phyloP scores from a whole-genome alignment of 2,329 filamentous ascomycete species.

The Alternaria arbusti region DNA sequence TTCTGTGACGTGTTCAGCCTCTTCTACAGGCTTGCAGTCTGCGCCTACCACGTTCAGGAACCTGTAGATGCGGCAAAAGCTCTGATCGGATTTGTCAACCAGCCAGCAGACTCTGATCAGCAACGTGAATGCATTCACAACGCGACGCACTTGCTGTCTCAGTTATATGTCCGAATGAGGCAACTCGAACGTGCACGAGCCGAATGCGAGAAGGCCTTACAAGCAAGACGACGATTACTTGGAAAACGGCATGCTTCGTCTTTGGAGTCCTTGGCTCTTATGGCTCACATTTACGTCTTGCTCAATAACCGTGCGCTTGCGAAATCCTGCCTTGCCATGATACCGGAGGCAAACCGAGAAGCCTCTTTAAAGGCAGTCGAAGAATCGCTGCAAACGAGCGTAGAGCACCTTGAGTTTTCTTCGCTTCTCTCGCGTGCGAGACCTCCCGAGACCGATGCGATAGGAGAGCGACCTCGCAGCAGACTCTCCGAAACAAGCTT shows the following conservation, averaged over 20 bases:
- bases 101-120: slow-evolving; percentile 19
- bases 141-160: slow-evolving; percentile 33
- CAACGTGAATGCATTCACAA: slow-evolving; percentile 23
- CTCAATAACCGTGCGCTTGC: slow-evolving; percentile 27
- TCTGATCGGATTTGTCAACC: slow-evolving; percentile 25
- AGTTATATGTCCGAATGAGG: slow-evolving; percentile 28
- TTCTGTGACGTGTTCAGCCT: slow-evolving; percentile 34
- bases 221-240: slow-evolving; percentile 29
- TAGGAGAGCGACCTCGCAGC: neutral
- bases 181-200: slow-evolving; percentile 27
- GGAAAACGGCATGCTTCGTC: slow-evolving; percentile 33
- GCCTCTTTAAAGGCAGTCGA: slow-evolving; percentile 19
- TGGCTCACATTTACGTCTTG: slow-evolving; percentile 34
- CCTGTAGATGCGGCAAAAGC: slow-evolving; percentile 25
- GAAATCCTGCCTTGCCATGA: slow-evolving; percentile 30
- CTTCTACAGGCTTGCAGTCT: slow-evolving; percentile 37
- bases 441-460: neutral
- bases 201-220: slow-evolving; percentile 35
- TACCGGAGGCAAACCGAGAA: slow-evolving; percentile 22
- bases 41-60: slow-evolving; percentile 31
- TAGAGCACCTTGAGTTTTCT: slow-evolving; percentile 30
- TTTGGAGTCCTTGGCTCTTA: slow-evolving; percentile 36
- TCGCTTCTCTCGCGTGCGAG: slow-evolving; percentile 15
- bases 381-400: slow-evolving; percentile 16
- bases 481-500: slow-evolving; percentile 5